Percentiles rank a stretch among this genome's conserved stretches.
These are phyloP conservation scores for Wickerhamiella nectarea DNA, from an alignment of 805 yeast species.

Conservation along the genomic window DNA sequence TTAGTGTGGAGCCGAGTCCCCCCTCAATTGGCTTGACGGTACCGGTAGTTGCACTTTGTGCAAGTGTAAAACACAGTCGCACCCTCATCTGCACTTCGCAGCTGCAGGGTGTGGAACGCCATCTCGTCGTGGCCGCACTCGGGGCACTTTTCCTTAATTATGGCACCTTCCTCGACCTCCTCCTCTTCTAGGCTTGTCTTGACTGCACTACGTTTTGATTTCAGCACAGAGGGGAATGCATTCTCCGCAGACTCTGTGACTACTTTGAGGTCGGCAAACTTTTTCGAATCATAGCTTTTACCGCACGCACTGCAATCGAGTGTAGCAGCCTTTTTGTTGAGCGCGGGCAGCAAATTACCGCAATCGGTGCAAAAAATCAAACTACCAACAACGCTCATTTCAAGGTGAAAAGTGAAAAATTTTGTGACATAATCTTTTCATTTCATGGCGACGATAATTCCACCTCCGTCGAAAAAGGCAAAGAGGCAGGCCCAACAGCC, in stretches of 20 bases:
- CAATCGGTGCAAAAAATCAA: constrained; percentile 87
- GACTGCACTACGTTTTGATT: constrained; percentile 75
- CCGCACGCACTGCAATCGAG: constrained; percentile 47
- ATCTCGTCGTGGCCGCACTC: constrained; percentile 96
- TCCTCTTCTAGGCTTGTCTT: constrained; percentile 65
- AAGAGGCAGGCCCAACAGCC: constrained; percentile 71
- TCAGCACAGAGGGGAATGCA: constrained; percentile 82
- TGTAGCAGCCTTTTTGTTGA: constrained; percentile 32
- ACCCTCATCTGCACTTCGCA: constrained; percentile 98
- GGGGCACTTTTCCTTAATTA: constrained; percentile 96
- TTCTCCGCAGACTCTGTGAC: constrained; percentile 78
- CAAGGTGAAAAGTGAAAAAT: background rate
- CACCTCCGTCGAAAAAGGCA: constrained; percentile 87
- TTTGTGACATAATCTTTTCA: background rate
- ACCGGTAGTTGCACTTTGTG: constrained; percentile 80
- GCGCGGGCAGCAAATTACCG: constrained; percentile 75
- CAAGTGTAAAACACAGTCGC: constrained; percentile 96
- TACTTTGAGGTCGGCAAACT: constrained; percentile 69
- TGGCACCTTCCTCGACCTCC: constrained; percentile 89
- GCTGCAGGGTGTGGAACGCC: constrained; percentile 92
- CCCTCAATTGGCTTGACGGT: constrained; percentile 74
- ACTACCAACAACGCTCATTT: constrained; percentile 91
- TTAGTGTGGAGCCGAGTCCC: background rate
- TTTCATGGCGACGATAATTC: constrained; percentile 81
- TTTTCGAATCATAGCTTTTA: constrained; percentile 30